Percentiles rank a stretch among this genome's conserved stretches.
These are phyloP conservation scores for Trametopsis cervina DNA, from an alignment of 768 basidiomycete species.

Conservation along the genomic window DNA sequence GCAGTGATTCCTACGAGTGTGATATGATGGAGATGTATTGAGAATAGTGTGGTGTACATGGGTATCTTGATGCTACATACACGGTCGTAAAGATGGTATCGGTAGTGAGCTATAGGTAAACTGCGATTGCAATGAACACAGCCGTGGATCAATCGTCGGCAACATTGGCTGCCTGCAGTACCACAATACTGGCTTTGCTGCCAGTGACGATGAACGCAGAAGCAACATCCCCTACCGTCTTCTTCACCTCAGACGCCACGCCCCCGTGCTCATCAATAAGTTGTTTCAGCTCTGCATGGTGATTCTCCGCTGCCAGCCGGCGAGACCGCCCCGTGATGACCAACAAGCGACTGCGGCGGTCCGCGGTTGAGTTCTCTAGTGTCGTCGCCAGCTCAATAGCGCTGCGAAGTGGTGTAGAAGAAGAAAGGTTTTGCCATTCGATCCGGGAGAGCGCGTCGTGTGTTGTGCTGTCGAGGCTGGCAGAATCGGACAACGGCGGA, in stretches of 20 bases:
- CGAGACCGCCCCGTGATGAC: conserved; percentile 71
- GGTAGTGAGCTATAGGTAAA: no score
- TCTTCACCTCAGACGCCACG: conserved; percentile 58
- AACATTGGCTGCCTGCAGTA: conserved; percentile 55
- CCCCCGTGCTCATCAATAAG: conserved; percentile 46
- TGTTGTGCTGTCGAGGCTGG: conserved; percentile 10
- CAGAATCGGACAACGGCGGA: conserved; percentile 13
- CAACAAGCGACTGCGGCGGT: conserved; percentile 37
- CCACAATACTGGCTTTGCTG: conserved; percentile 52
- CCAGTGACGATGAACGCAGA: conserved; percentile 65
- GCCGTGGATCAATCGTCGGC: no score
- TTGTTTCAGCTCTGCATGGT: conserved; percentile 60
- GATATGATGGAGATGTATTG: no score
- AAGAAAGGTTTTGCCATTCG: conserved; percentile 48
- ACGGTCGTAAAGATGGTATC: no score
- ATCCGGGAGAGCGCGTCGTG: conserved; percentile 46
- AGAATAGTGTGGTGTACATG: no score
- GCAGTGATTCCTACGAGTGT: no score
- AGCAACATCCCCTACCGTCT: conserved; percentile 83
- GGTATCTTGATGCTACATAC: no score
- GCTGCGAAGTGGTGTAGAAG: conserved; percentile 52
- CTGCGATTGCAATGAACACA: no score
- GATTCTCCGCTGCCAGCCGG: conserved; percentile 65
- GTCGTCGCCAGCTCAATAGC: conserved; percentile 39
- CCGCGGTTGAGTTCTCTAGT: conserved; percentile 11